Base-by-base conservation (phyloP, 1,284 basidiomycete genomes). In the Lignosus rhinocerotis region DNA sequence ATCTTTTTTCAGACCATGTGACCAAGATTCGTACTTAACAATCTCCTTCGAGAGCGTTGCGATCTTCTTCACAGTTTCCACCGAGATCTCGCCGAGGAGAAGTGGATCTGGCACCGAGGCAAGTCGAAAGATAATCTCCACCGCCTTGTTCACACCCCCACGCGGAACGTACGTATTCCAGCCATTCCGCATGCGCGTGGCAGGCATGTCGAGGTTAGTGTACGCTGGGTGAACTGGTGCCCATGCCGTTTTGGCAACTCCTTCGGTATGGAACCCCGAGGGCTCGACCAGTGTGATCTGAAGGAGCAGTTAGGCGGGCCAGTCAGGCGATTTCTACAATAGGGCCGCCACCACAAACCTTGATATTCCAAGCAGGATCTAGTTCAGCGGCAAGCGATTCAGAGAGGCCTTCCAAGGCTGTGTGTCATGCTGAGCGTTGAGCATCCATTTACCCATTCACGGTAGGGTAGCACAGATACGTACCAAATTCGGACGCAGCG, bases 361-460 rank as follows among this genome's bases (percentile, higher is more conserved):
- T 75, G 64, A 78, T 77, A 58, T 76, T 76, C 77, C 76, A 78
- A 1, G 62, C 65, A 0, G 76, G 73, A 55, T 73, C 66, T 14
- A 78, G 51, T 55, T 77, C 75, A 21, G 57, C 45, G 2, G 55
- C 63, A 1, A 76, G 59, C 0, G 71, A 52, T 34, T 75, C 68
- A 6, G 70, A 70, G 17, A 77, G 19, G 4, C 68, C 75, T 51
- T 77, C 74, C 2, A 60, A 42, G 12, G 58, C 63, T 64, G 52
- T 16, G 16, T 30, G 2, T 10, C 33, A 16, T 6, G 5, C 36
- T 31, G 6, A 11, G 16, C 4, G 51, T 2, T 9, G 30, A 46
- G 6, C 41, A 17, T 43, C 16, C 17, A 6, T 14, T 11, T 14
- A 12, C 3, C 33, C n/a, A 48, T 17, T n/a, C n/a, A 16, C 14